Evolutionary conservation across 495 filamentous ascomycete genomes (phyloP).

Genomic region (Lentithecium fluviatile): DNA sequence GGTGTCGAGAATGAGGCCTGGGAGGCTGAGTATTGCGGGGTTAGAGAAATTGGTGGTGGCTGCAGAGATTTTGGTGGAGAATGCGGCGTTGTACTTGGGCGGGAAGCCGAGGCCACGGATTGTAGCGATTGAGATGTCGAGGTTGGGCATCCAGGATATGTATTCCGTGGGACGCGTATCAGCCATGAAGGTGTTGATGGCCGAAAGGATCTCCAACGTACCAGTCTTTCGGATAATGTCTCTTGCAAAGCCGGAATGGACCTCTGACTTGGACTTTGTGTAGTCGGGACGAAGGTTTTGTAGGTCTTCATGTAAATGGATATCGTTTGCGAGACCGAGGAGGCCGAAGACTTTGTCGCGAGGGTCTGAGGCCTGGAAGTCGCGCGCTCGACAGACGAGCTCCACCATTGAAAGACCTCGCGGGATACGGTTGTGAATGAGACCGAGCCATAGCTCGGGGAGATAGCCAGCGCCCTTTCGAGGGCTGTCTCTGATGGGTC

Average conservation of each 20-base stretch:
- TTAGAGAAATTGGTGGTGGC: background rate
- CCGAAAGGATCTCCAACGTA: background rate
- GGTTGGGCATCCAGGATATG: slow-evolving; percentile 5
- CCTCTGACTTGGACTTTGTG: background rate
- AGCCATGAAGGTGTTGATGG: slow-evolving; percentile 1
- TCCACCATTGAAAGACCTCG: slow-evolving; percentile 5
- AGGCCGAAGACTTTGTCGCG: slow-evolving; percentile 9
- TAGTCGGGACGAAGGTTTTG: background rate
- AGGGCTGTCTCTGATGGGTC: background rate
- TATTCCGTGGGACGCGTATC: background rate
- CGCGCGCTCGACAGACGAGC: background rate
- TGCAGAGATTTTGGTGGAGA: background rate
- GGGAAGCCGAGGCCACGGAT: slow-evolving; percentile 5
- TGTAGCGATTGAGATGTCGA: slow-evolving; percentile 7
- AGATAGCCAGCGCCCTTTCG: background rate
- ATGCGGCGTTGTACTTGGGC: slow-evolving; percentile 1
- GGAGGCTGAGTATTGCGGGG: background rate
- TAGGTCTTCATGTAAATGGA: background rate
- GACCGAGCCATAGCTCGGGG: slow-evolving; percentile 1
- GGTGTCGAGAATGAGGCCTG: background rate
- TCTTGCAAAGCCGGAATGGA: background rate
- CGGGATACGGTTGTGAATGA: background rate
- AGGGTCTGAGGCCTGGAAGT: slow-evolving; percentile 4
- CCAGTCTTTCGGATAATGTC: background rate
- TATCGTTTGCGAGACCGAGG: slow-evolving; percentile 14